A percentile compares a stretch with the other conserved stretches of the same genome.
These are phyloP conservation scores for Coffea humblotiana DNA, from an alignment of 305 asterid species.

Conservation along the genomic window DNA sequence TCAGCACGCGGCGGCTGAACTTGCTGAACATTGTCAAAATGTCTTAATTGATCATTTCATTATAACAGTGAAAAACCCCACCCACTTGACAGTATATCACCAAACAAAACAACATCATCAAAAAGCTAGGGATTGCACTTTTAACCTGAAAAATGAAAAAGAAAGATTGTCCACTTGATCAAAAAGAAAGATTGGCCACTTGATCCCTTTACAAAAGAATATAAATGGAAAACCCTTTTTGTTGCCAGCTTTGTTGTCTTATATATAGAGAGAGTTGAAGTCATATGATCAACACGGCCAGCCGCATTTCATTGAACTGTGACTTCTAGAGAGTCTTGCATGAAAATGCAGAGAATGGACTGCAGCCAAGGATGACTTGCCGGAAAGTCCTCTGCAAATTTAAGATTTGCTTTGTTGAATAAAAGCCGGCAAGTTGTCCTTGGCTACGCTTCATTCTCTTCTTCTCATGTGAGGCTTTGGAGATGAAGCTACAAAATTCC, in stretches of 20 bases:
- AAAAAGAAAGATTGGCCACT: too few species aligned
- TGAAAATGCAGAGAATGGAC: conserved; percentile 37
- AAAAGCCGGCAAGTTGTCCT: conserved; percentile 45
- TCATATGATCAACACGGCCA: neutral
- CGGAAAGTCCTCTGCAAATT: conserved; percentile 7
- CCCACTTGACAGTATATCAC: neutral
- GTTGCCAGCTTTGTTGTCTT: neutral
- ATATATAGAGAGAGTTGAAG: neutral
- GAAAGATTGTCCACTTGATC: too few species aligned
- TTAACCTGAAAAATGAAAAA: too few species aligned
- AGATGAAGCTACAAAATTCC: neutral
- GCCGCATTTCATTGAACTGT: neutral
- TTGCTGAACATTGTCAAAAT: too few species aligned
- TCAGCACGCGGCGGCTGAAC: too few species aligned
- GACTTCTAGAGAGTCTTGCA: conserved; percentile 28
- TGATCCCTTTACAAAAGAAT: neutral
- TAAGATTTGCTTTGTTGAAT: neutral
- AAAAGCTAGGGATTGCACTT: neutral
- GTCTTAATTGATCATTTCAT: too few species aligned
- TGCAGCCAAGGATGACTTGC: conserved; percentile 63
- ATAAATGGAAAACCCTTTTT: neutral
- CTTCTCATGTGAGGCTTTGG: conserved; percentile 38
- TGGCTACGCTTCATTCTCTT: conserved; percentile 43
- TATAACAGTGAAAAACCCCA: too few species aligned
- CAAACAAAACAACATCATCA: neutral